Evolutionary conservation across 495 filamentous ascomycete species (phyloP), one percentile per base, ranked within the genome.

Genomic region (Mytilinidion resinicola): DNA sequence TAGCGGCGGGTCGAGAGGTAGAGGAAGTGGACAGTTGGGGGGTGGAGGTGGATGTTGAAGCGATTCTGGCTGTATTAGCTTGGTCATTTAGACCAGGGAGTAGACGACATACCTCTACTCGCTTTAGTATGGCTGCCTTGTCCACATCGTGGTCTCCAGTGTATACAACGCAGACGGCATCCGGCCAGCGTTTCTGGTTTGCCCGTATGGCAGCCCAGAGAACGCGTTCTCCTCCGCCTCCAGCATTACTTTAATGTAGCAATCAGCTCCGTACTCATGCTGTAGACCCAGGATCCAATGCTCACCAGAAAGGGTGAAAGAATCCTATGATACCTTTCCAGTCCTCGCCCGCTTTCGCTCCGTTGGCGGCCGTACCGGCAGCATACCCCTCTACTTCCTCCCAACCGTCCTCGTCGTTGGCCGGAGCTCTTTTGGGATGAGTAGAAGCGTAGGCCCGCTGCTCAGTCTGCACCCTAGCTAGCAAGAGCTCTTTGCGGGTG

Each of bases 171-270:
- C 90, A 93, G 61, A 90, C 84, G 21, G 90, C 90, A 48, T 86
- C 85, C 4, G 91, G 92, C 85, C 89, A 95, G 59, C 88, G 83
- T 58, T 84, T 82, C 73, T 96, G 93, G 5, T 90, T 96, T 33
- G 95, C 89, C 63, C 86, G 84, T 53, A 98, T 86, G 9, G 95
- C 93, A 60, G 91, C 92, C 91, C 93, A 98, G 42, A 98, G 82
- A 33, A 98, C 95, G 70, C 93, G 81, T 75, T 98, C 93, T 57
- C 95, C 93, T 41, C 93, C 93, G 35, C 93, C 93, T 30, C 92
- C 93, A 41, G 93, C 95, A 74, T 97, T 96, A 72, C 90, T 91
- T 63, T 57, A 38, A 15, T 2, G n/a, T 12, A 11, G 3, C 14
- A 41, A 21, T 55, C 51, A 44, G 11, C 19, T 61, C 58, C n/a